Percentiles rank a stretch among this genome's conserved stretches.
Evolutionary conservation across 208 protist genomes (phyloP).

Genomic region (Plasmodiophora brassicae): DNA sequence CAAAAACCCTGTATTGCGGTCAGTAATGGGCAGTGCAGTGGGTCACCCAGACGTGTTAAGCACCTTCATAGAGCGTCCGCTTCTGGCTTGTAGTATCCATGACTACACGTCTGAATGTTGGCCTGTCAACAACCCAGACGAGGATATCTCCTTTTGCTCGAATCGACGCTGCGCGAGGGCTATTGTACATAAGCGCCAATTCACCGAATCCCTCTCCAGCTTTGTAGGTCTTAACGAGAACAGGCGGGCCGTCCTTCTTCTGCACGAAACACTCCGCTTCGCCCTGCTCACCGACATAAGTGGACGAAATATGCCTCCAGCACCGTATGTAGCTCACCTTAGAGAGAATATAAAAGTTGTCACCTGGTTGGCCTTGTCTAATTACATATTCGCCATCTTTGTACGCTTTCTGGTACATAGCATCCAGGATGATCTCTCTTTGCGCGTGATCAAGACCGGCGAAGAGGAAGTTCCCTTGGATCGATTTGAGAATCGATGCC

Average conservation of each 20-base stretch:
- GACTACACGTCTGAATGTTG: slow-evolving; percentile 59
- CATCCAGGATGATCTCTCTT: neutral
- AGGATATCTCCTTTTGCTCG: slow-evolving; percentile 35
- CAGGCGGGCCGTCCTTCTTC: neutral
- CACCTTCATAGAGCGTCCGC: slow-evolving; percentile 15
- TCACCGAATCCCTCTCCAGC: slow-evolving; percentile 65
- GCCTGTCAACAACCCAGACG: slow-evolving; percentile 64
- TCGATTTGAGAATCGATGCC: neutral
- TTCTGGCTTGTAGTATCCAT: slow-evolving; percentile 52
- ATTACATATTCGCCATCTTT: slow-evolving; percentile 16
- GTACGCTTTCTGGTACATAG: neutral
- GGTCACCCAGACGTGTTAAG: neutral
- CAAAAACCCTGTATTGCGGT: neutral
- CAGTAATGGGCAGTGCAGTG: neutral
- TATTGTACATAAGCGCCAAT: slow-evolving; percentile 68
- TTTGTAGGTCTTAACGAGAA: neutral
- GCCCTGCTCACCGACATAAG: neutral
- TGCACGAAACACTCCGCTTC: neutral
- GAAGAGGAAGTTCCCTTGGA: neutral
- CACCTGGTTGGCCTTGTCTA: neutral
- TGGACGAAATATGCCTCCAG: neutral
- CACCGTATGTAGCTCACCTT: neutral
- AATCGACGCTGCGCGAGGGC: slow-evolving; percentile 52
- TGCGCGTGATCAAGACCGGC: neutral
- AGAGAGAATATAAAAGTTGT: slow-evolving; percentile 21